Conservation (phyloP, 345 rosid species). For the Dipteronia sinensis region DNA sequence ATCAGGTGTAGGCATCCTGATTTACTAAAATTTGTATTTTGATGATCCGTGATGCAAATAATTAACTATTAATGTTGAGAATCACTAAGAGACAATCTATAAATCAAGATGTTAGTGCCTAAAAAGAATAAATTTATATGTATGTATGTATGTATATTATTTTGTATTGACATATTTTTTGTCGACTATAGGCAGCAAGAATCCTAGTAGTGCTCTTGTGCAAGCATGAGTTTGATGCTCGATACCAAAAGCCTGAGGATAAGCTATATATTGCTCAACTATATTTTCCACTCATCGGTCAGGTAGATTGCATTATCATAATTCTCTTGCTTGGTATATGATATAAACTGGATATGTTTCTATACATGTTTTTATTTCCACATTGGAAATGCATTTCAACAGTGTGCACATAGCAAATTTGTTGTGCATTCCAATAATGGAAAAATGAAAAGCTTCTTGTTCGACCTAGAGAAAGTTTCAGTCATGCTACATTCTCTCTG, state of each 20-base stretch:
- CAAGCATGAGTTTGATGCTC: constrained; percentile 97
- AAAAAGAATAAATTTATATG: no score
- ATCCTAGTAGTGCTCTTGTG: constrained; percentile 85
- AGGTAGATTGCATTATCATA: constrained; percentile 44
- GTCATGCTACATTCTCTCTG: no score
- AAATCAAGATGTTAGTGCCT: neutral
- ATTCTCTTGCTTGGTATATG: constrained; percentile 8
- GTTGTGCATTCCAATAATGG: no score
- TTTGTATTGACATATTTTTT: constrained; percentile 24
- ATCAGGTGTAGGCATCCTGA: neutral
- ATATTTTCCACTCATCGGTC: constrained; percentile 92
- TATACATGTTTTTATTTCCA: no score
- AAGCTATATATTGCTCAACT: constrained; percentile 93
- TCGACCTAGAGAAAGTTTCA: no score
- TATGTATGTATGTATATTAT: neutral
- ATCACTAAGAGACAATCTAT: neutral
- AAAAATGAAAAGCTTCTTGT: no score
- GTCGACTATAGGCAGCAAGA: constrained; percentile 81
- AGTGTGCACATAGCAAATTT: no score
- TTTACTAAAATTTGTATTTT: neutral
- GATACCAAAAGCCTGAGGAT: constrained; percentile 99
- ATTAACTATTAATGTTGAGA: neutral
- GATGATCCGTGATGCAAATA: neutral
- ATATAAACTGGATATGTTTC: neutral
- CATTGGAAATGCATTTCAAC: no score